Base-by-base conservation (phyloP, 2,329 filamentous ascomycete genomes). In the Fonsecaea pedrosoi region DNA sequence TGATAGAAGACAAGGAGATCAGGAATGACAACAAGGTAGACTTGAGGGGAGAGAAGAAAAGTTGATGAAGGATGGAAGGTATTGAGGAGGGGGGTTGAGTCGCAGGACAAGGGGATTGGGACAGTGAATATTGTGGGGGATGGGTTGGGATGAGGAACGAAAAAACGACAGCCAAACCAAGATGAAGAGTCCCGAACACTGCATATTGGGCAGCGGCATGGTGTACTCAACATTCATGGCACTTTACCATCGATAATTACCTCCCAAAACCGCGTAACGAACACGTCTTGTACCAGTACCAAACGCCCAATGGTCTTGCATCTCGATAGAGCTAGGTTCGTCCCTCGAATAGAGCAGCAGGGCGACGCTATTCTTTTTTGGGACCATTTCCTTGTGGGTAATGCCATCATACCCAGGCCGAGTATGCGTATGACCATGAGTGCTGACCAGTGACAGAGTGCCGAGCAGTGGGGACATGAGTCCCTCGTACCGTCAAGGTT, bases 211-310 rank as follows among this genome's bases (percentile, higher is more conserved):
- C 21, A n/a, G 40, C 40, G 40, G 2, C 7, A n/a, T 7, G 13
- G 15, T n/a, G 15, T 6, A 5, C 6, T n/a, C 40, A 7, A n/a
- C 40, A 15, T 25, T 25, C 18, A 3, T 9, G 45, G 18, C 21
- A 21, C 45, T 50, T 50, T 50, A 42, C 12, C 40, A 42, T 42
- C 40, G 35, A 13, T 42, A 42, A 48, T 48, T 21, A 48, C 42
- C n/a, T 48, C 18, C n/a, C n/a, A 21, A 21, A 25, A 48, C 45
- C 18, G 45, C 21, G 45, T 50, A 50, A 9, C 18, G 45, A 50
- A 25, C 45, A 30, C 12, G 45, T 30, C n/a, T 50, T 21, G 21
- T 30, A 3, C 21, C 45, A 30, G 15, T 30, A 13, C 10, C 21
- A 25, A 12, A 25, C 45, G 12, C 18, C 45, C 9, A 12, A 13